Percentiles rank a stretch among this genome's conserved stretches.
Evolutionary conservation across 768 basidiomycete genomes (phyloP).

Genomic region (Strobilomyces confusus): DNA sequence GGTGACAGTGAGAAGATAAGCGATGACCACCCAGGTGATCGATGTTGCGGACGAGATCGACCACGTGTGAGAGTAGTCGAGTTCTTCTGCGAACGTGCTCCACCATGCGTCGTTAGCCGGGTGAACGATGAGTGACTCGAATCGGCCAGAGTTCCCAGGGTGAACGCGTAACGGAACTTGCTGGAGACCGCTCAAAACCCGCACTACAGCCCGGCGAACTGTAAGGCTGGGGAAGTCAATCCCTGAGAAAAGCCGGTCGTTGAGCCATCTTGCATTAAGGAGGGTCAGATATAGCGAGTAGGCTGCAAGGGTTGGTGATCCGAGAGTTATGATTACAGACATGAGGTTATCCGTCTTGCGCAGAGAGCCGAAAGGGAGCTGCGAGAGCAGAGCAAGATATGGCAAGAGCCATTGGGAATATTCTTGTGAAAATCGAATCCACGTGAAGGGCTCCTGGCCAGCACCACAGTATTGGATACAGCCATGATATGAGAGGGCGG

Average conservation of each 20-base stretch:
- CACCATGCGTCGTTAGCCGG: slow-evolving; percentile 43
- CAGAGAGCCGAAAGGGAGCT: slow-evolving; percentile 43
- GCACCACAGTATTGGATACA: slow-evolving; percentile 23
- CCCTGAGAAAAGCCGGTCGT: slow-evolving; percentile 28
- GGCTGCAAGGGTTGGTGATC: slow-evolving; percentile 42
- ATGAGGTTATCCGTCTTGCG: slow-evolving; percentile 39
- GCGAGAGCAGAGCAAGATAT: slow-evolving; percentile 47
- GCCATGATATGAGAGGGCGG: slow-evolving; percentile 5
- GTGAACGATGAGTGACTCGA: slow-evolving; percentile 41
- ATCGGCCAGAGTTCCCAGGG: slow-evolving; percentile 22
- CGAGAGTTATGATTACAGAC: slow-evolving; percentile 41
- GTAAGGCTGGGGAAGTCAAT: slow-evolving; percentile 24
- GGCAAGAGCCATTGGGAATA: slow-evolving; percentile 46
- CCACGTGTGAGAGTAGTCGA: slow-evolving; percentile 41
- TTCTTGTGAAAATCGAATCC: slow-evolving; percentile 29
- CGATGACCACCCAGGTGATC: slow-evolving; percentile 43
- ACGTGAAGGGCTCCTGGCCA: slow-evolving; percentile 12
- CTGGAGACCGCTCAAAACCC: slow-evolving; percentile 38
- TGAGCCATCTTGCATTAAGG: slow-evolving; percentile 43
- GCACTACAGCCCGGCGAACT: slow-evolving; percentile 23
- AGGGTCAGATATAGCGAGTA: slow-evolving; percentile 43
- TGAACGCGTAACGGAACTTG: slow-evolving; percentile 36
- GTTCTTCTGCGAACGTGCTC: slow-evolving; percentile 28
- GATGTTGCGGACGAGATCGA: slow-evolving; percentile 36
- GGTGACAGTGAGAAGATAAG: slow-evolving; percentile 30